phyloP scores from a whole-genome alignment of 495 filamentous ascomycete genomes.

The Cercophora newfieldiana region DNA sequence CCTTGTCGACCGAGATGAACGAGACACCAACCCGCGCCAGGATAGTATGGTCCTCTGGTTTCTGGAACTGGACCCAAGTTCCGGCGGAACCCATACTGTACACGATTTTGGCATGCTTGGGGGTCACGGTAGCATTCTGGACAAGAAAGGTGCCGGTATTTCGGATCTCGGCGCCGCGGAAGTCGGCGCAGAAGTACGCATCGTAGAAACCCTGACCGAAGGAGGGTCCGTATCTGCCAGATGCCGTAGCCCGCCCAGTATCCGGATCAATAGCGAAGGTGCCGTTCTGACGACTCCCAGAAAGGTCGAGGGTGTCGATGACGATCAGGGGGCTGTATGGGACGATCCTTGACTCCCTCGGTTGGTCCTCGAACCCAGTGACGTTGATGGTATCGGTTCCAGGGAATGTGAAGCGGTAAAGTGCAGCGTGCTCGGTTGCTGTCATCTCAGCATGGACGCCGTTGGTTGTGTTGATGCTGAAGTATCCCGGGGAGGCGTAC shows the following conservation, averaged over 20 bases:
- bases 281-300: conserved; percentile 58
- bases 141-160: conserved; percentile 56
- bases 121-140: conserved; percentile 44
- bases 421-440: conserved; percentile 59
- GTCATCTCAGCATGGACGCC: conserved; percentile 74
- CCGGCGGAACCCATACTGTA: conserved; percentile 60
- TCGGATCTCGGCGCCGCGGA: conserved; percentile 61
- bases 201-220: conserved; percentile 66
- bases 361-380: background rate
- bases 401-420: conserved; percentile 70
- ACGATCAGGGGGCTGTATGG: conserved; percentile 60
- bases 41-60: conserved; percentile 43
- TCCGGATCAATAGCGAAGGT: conserved; percentile 52
- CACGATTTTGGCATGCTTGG: conserved; percentile 41
- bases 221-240: conserved; percentile 63
- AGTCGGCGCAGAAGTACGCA: conserved; percentile 66
- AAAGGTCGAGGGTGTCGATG: conserved; percentile 65
- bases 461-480: conserved; percentile 60
- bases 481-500: conserved; percentile 67
- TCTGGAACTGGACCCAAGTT: conserved; percentile 61
- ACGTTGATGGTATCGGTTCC: conserved; percentile 21
- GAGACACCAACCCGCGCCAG: conserved; percentile 65
- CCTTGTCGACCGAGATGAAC: conserved; percentile 62
- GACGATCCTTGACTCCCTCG: conserved; percentile 18
- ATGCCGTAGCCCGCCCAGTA: conserved; percentile 61